These are phyloP conservation scores for Parasarocladium wereldwijsianum DNA, from an alignment of 2,329 filamentous ascomycete genomes.

Conservation along the genomic window DNA sequence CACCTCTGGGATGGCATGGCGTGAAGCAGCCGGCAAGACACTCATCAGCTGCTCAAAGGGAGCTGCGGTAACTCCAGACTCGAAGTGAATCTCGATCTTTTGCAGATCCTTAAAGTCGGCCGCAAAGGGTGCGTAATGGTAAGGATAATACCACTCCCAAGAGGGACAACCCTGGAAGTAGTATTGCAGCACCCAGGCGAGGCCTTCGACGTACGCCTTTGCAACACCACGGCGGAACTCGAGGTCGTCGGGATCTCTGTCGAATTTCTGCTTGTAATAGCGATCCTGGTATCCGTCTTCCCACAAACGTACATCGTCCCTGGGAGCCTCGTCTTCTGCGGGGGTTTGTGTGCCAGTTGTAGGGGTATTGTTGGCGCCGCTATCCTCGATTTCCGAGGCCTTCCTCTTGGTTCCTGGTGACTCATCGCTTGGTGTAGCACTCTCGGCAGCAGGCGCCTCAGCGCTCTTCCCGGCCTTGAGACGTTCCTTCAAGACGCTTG, in stretches of 20 bases:
- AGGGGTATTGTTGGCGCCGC: conserved; percentile 29
- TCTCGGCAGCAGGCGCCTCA: conserved; percentile 9
- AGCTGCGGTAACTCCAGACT: conserved; percentile 70
- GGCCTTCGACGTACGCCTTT: conserved; percentile 80
- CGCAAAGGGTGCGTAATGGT: conserved; percentile 96
- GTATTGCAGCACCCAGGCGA: conserved; percentile 90
- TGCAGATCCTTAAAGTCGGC: conserved; percentile 80
- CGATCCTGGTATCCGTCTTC: conserved; percentile 89
- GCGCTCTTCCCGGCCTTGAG: conserved; percentile 35
- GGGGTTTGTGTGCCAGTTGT: conserved; percentile 26
- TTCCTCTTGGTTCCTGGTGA: conserved; percentile 57
- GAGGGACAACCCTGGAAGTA: conserved; percentile 97
- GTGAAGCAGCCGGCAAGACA: conserved; percentile 83
- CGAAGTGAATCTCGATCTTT: conserved; percentile 66
- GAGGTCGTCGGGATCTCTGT: conserved; percentile 64
- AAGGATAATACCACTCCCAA: conserved; percentile 99
- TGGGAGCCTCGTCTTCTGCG: conserved; percentile 42
- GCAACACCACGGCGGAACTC: conserved; percentile 84
- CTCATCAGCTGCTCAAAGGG: conserved; percentile 99
- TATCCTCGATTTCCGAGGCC: conserved; percentile 51
- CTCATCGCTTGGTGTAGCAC: conserved; percentile 23
- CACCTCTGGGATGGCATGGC: conserved; percentile 73
- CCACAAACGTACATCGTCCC: conserved; percentile 82
- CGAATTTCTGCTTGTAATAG: conserved; percentile 95
- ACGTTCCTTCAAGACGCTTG: conserved; percentile 71